Base-by-base conservation (phyloP, 2,329 filamentous ascomycete genomes). In the Alternaria brassicicola region DNA sequence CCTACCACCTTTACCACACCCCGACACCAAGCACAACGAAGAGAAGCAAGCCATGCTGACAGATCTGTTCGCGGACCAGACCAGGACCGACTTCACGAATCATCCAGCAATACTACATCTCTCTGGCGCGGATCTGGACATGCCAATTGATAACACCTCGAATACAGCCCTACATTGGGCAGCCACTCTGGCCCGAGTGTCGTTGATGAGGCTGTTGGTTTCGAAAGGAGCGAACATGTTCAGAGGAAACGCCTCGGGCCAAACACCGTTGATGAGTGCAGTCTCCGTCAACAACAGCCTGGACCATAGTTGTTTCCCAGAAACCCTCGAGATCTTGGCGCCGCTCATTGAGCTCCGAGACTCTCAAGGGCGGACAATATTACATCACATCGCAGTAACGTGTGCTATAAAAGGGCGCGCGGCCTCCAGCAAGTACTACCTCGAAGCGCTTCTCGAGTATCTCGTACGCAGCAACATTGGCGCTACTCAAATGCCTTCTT, bases 161-260 rank as follows among this genome's bases (percentile, higher is more conserved):
- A 92, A 98, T 72, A 98, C 93, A 17, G 93, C 93, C 3, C 82
- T 99, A 38, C 94, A 98, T 73, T 99, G 95, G 95, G 95, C 95
- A 2, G 93, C 95, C 5, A 97, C 95, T 4, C 83, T 99, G 45
- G 93, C 93, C 3, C 89, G 94, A 15, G 89, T 96, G 74, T 86
- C 91, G 1, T 83, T 99, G 6, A 82, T 98, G 55, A 88, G 91
- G 52, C 85, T 93, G 0, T 83, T 99, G 10, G 91, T 98, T 54
- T 84, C 88, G 5, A 89, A 90, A 45, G 95, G 95, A 1, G 93
- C 94, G 1, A 96, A 89, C 66, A 92, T 96, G 45, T 91, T 89
- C 74, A 87, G 95, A 28, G 89, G 96, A 1, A 99, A 98, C 71
- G 88, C 89, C 23, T 90, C 89, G 1, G 95, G 95, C 13, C 93